These are phyloP conservation scores for Auricularia sp. DNA, from an alignment of 768 basidiomycete genomes.

Conservation along the genomic window DNA sequence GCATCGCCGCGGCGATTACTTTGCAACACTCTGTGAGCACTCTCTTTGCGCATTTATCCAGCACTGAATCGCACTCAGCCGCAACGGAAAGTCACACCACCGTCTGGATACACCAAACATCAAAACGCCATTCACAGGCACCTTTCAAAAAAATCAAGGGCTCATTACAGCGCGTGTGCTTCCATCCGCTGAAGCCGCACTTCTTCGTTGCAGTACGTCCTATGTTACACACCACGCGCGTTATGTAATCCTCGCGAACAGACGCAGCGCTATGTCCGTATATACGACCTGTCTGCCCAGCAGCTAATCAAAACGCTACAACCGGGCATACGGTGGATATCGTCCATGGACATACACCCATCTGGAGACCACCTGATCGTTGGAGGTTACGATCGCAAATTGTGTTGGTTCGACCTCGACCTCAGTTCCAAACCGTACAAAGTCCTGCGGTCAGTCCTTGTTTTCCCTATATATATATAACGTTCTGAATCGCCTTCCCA, in stretches of 20 bases:
- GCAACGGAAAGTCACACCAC: slow-evolving; percentile 63
- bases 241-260: slow-evolving; percentile 23
- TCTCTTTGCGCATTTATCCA: background rate
- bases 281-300: slow-evolving; percentile 93
- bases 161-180: slow-evolving; percentile 77
- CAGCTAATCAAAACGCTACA: slow-evolving; percentile 86
- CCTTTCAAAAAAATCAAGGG: slow-evolving; percentile 97
- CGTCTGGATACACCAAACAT: slow-evolving; percentile 94
- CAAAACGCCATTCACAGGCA: slow-evolving; percentile 89
- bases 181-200: slow-evolving; percentile 90
- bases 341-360: slow-evolving; percentile 92
- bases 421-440: slow-evolving; percentile 96
- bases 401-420: slow-evolving; percentile 99
- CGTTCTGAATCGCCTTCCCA: slow-evolving; percentile 20
- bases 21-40: slow-evolving; percentile 86
- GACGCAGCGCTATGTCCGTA: slow-evolving; percentile 93
- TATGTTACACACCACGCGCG: background rate
- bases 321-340: slow-evolving; percentile 97
- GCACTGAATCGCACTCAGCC: slow-evolving; percentile 29
- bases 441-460: slow-evolving; percentile 57
- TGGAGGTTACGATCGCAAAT: slow-evolving; percentile 92
- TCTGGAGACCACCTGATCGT: slow-evolving; percentile 94
- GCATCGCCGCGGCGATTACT: slow-evolving; percentile 92
- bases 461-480: background rate
- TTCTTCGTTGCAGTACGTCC: slow-evolving; percentile 91